These are phyloP conservation scores for Melampsora americana DNA, from an alignment of 1,284 basidiomycete genomes.

Conservation along the genomic window DNA sequence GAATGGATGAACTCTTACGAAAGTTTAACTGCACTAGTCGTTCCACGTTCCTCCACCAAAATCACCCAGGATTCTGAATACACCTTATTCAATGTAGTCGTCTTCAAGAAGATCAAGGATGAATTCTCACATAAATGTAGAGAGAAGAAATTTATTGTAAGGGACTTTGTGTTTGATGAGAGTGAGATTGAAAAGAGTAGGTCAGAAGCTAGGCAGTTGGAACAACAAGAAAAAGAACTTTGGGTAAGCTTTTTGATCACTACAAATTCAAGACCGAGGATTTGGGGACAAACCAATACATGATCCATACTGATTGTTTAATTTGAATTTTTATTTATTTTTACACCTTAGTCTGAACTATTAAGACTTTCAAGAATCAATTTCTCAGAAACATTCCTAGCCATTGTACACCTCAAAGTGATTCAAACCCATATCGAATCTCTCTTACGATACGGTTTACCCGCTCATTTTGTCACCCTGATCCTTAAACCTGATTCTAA, in stretches of 20 bases:
- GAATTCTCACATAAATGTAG: slow-evolving; percentile 91
- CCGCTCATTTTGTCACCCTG: slow-evolving; percentile 81
- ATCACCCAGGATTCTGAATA: slow-evolving; percentile 74
- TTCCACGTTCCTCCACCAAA: slow-evolving; percentile 79
- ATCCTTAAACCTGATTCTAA: slow-evolving; percentile 88
- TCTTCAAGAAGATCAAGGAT: slow-evolving; percentile 87
- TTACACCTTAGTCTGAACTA: slow-evolving; percentile 71
- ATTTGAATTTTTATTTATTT: neutral
- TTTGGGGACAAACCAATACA: no score
- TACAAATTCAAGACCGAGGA: neutral
- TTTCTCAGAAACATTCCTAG: slow-evolving; percentile 94
- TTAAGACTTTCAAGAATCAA: slow-evolving; percentile 88
- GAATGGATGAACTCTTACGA: slow-evolving; percentile 91
- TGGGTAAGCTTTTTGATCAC: slow-evolving; percentile 65
- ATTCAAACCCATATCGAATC: slow-evolving; percentile 89
- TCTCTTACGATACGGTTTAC: slow-evolving; percentile 89
- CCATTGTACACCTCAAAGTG: slow-evolving; percentile 89
- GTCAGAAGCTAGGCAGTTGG: slow-evolving; percentile 74
- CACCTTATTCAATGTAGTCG: slow-evolving; percentile 76
- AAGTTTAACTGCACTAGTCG: slow-evolving; percentile 80
- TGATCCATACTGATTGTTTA: neutral
- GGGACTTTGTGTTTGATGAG: slow-evolving; percentile 92
- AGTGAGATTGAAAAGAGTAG: slow-evolving; percentile 75
- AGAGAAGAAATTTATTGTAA: slow-evolving; percentile 92
- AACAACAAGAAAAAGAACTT: slow-evolving; percentile 88